A percentile compares a stretch with the other conserved stretches of the same genome.
Evolutionary conservation across 441 rosid species (phyloP).

Genomic region (Rhodomyrtus psidioides): DNA sequence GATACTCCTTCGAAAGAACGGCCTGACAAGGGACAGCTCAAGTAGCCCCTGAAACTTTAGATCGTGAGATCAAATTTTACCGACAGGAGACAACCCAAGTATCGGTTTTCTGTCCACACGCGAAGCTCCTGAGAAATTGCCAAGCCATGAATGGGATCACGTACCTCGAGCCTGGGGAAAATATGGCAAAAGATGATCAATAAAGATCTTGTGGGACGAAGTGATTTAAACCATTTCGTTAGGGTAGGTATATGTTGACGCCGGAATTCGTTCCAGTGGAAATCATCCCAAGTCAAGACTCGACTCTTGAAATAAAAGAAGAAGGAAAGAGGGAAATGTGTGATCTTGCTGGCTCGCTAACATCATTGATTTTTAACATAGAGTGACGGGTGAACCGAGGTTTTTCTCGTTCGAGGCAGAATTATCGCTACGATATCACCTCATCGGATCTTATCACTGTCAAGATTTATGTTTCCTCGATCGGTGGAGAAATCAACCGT

Average conservation of each 20-base stretch:
- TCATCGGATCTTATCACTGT: fast-evolving
- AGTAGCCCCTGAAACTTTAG: not conserved
- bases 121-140: not conserved
- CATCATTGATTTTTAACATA: not conserved
- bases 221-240: not conserved
- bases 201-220: fast-evolving
- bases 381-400: not conserved
- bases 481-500: not conserved
- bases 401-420: not conserved
- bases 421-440: not conserved
- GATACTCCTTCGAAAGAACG: not conserved
- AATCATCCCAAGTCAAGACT: not conserved
- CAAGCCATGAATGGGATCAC: not conserved
- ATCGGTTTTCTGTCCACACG: not conserved
- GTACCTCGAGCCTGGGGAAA: not conserved
- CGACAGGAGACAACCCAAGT: not conserved
- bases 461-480: not conserved
- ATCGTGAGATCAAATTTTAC: not conserved
- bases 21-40: not conserved
- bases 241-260: not conserved
- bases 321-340: not conserved
- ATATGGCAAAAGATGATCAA: not conserved
- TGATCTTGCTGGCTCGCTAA: not conserved
- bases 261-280: fast-evolving
- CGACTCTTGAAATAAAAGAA: fast-evolving